These are phyloP conservation scores for Trichoderma koningiopsis DNA, from an alignment of 2,329 filamentous ascomycete species.

Conservation along the genomic window DNA sequence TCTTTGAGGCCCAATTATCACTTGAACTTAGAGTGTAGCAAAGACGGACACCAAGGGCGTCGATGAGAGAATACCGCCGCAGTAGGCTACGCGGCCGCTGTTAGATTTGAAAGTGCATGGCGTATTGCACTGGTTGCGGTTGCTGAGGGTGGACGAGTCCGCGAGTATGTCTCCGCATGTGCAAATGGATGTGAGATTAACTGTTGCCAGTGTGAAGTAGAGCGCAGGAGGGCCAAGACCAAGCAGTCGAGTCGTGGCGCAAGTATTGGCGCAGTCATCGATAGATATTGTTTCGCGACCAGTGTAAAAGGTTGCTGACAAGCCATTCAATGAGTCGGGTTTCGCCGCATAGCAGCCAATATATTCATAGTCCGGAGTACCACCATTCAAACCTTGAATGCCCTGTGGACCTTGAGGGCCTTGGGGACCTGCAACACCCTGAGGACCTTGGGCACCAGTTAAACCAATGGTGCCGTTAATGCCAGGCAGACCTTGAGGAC, in stretches of 20 bases:
- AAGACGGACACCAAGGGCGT: background rate
- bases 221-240: background rate
- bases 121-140: background rate
- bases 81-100: background rate
- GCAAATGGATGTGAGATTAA: background rate
- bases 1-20: background rate
- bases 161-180: background rate
- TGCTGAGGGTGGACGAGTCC: background rate
- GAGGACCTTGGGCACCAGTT: background rate
- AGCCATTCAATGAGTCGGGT: background rate
- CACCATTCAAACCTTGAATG: no score
- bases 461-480: background rate
- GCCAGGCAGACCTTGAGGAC: no score
- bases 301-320: background rate
- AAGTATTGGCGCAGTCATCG: background rate
- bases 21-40: background rate
- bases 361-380: background rate
- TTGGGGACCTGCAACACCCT: background rate
- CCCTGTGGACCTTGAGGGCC: background rate
- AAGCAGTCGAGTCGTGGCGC: background rate
- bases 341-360: background rate
- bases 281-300: background rate
- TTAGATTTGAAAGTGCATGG: background rate
- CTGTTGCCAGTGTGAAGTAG: background rate
- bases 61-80: background rate